Conservation (phyloP, 169 alveolate species). For the Eimeria tenella region DNA sequence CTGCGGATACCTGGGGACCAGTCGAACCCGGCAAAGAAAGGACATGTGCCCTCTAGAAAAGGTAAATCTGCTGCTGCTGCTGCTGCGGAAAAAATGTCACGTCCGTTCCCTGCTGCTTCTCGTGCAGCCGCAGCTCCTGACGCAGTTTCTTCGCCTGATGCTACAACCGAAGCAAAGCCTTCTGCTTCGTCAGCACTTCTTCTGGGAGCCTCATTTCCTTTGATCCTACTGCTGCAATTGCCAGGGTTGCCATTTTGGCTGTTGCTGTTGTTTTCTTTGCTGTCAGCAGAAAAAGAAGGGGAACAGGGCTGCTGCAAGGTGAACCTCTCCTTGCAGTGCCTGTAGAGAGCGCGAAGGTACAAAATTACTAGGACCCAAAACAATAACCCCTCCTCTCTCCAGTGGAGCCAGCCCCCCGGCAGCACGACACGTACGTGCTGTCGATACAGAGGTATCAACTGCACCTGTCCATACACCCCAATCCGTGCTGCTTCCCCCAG, state of each 20-base stretch:
- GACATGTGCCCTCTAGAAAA: slow-evolving; percentile 23
- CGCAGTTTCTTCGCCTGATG: not conserved
- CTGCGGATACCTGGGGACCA: not conserved
- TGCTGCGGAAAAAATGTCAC: slow-evolving; percentile 9
- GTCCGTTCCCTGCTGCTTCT: not conserved
- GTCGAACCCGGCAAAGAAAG: slow-evolving; percentile 38
- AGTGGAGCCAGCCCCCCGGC: slow-evolving; percentile 76
- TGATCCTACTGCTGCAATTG: slow-evolving; percentile 10
- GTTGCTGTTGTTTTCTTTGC: slow-evolving; percentile 37
- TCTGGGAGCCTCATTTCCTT: not conserved
- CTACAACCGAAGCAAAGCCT: not conserved
- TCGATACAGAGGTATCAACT: slow-evolving; percentile 36
- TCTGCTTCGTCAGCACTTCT: not conserved
- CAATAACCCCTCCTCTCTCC: slow-evolving; percentile 69
- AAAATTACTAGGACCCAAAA: slow-evolving; percentile 68
- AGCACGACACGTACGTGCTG: slow-evolving; percentile 63
- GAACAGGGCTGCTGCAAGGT: not conserved
- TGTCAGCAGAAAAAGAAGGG: slow-evolving; percentile 5
- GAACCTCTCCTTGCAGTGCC: slow-evolving; percentile 14
- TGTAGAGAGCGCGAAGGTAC: slow-evolving; percentile 55
- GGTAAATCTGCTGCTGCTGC: slow-evolving; percentile 67
- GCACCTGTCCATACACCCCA: slow-evolving; percentile 51
- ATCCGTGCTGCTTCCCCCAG: slow-evolving; percentile 62
- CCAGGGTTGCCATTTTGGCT: slow-evolving; percentile 2
- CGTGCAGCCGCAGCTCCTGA: not conserved